Conservation (phyloP, 2,329 filamentous ascomycete genomes). For the Madurella fahalii region DNA sequence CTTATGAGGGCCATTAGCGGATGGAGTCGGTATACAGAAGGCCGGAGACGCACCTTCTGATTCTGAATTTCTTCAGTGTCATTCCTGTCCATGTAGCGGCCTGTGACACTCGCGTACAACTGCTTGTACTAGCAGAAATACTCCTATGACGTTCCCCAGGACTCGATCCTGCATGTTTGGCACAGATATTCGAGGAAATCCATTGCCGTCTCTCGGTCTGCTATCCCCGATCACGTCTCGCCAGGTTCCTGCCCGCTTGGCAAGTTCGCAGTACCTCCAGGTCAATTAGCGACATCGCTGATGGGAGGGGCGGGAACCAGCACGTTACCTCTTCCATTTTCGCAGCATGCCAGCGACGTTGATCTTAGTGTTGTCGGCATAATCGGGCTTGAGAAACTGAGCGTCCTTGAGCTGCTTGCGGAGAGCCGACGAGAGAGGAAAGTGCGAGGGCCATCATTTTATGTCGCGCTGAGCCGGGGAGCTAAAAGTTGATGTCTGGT, state of each 20-base stretch:
- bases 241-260: slow-evolving; percentile 6
- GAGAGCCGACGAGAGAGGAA: slow-evolving; percentile 7
- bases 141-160: background rate
- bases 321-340: slow-evolving; percentile 23
- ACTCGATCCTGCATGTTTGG: slow-evolving; percentile 17
- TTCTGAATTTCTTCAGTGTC: slow-evolving; percentile 6
- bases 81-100: slow-evolving; percentile 4
- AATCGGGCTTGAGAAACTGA: slow-evolving; percentile 22
- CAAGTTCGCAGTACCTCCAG: slow-evolving; percentile 15
- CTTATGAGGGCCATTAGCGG: no score
- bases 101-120: background rate
- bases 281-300: slow-evolving; percentile 7
- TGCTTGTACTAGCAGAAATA: slow-evolving; percentile 13
- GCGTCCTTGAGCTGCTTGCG: slow-evolving; percentile 20
- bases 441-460: slow-evolving; percentile 10
- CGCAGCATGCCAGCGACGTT: slow-evolving; percentile 23
- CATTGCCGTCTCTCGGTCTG: slow-evolving; percentile 14
- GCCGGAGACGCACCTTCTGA: background rate
- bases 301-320: slow-evolving; percentile 4
- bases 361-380: slow-evolving; percentile 23
- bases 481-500: slow-evolving; percentile 13
- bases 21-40: background rate
- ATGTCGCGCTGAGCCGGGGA: slow-evolving; percentile 7
- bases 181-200: slow-evolving; percentile 18
- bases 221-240: slow-evolving; percentile 14